These are phyloP conservation scores for Metschnikowia kofuensis DNA, from an alignment of 805 yeast species.

Conservation along the genomic window DNA sequence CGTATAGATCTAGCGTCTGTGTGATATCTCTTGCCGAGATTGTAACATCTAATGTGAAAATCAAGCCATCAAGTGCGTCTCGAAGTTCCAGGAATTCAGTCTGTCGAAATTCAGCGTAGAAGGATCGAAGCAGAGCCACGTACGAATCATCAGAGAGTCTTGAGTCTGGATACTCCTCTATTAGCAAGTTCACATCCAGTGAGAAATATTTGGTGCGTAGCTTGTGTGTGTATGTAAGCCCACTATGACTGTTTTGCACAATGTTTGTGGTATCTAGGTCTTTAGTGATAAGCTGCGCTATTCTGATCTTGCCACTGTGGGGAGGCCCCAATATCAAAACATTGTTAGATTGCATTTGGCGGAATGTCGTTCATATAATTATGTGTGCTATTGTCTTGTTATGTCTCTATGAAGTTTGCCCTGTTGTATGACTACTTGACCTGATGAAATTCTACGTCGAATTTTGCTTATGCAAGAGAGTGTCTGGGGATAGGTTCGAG, in stretches of 20 bases:
- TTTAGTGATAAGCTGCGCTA: slow-evolving; percentile 26
- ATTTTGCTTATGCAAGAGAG: too few species aligned
- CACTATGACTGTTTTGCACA: slow-evolving; percentile 30
- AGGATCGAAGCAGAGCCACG: slow-evolving; percentile 20
- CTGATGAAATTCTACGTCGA: too few species aligned
- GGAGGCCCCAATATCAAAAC: slow-evolving; percentile 47
- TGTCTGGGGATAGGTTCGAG: too few species aligned
- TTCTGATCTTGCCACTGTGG: slow-evolving; percentile 36
- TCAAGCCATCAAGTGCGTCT: slow-evolving; percentile 44
- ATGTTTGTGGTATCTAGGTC: slow-evolving; percentile 34
- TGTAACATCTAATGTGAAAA: slow-evolving; percentile 36
- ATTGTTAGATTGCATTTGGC: slow-evolving; percentile 27
- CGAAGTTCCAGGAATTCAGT: slow-evolving; percentile 43
- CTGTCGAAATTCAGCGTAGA: slow-evolving; percentile 39
- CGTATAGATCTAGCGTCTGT: slow-evolving; percentile 13
- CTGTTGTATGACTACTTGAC: too few species aligned
- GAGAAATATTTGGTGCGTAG: slow-evolving; percentile 34
- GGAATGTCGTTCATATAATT: not conserved
- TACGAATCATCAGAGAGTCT: slow-evolving; percentile 9
- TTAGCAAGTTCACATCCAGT: slow-evolving; percentile 26
- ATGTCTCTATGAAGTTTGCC: too few species aligned
- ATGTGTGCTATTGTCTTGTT: not conserved
- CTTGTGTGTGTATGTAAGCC: slow-evolving; percentile 25
- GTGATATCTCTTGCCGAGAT: slow-evolving; percentile 22
- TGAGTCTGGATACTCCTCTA: slow-evolving; percentile 37